These are phyloP conservation scores for Fennellomyces sp. DNA, from an alignment of 371 early-diverging fungal genomes.

Conservation along the genomic window DNA sequence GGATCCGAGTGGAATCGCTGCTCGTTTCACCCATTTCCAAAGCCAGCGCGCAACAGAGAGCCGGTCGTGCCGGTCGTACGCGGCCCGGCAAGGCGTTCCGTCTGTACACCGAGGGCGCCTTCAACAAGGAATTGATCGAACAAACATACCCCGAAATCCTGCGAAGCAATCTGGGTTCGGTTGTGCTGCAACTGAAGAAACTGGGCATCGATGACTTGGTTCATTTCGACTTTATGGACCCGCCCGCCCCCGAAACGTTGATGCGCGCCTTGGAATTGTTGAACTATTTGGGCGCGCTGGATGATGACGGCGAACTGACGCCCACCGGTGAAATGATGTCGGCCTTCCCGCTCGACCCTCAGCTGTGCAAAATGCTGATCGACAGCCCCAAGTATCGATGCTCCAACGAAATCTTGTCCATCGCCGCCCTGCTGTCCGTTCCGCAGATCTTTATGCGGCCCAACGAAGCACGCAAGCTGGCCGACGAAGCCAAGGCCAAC, in stretches of 20 bases:
- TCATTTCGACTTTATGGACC: conserved; percentile 95
- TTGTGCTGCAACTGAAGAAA: conserved; percentile 87
- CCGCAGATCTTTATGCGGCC: conserved; percentile 93
- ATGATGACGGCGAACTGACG: conserved; percentile 88
- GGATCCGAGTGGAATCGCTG: conserved; percentile 84
- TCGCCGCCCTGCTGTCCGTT: conserved; percentile 90
- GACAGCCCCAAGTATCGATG: conserved; percentile 83
- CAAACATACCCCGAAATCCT: conserved; percentile 92
- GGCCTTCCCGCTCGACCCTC: conserved; percentile 93
- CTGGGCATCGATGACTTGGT: conserved; percentile 89
- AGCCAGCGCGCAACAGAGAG: conserved; percentile 84
- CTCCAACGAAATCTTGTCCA: conserved; percentile 91
- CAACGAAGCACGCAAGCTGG: conserved; percentile 80
- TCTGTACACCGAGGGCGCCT: conserved; percentile 90
- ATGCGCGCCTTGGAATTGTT: conserved; percentile 92
- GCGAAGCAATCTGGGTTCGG: conserved; percentile 81
- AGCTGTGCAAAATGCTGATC: conserved; percentile 84
- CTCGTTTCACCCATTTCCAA: conserved; percentile 78
- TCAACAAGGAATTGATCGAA: conserved; percentile 78
- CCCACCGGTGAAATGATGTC: conserved; percentile 81
- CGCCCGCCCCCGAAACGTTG: conserved; percentile 89
- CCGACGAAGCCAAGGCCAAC: conserved; percentile 91
- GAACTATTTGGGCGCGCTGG: conserved; percentile 88
- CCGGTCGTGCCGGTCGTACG: conserved; percentile 93
- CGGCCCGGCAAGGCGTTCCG: conserved; percentile 94